Conservation (phyloP, 2,329 filamentous ascomycete species). For the Truncatella angustata region DNA sequence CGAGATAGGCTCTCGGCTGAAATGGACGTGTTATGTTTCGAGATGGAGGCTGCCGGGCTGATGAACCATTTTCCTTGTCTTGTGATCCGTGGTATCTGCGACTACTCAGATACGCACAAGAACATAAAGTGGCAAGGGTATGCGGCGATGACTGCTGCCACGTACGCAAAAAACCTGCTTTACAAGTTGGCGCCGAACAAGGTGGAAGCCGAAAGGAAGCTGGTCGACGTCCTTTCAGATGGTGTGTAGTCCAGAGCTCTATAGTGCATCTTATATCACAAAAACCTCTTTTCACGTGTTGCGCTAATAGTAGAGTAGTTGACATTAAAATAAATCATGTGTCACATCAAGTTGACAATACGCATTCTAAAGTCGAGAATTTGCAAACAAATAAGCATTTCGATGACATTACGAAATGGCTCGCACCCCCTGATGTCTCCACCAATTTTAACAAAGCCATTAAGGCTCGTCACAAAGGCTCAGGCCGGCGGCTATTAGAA, state of each 20-base stretch:
- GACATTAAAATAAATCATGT: not conserved
- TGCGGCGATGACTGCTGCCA: slow-evolving; percentile 23
- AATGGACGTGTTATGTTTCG: slow-evolving; percentile 13
- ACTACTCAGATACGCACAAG: slow-evolving; percentile 29
- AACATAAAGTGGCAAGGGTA: slow-evolving; percentile 23
- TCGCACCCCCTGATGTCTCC: not conserved
- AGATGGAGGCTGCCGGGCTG: too few species aligned
- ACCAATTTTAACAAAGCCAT: slow-evolving; percentile 27
- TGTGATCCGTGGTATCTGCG: slow-evolving; percentile 22
- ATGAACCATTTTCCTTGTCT: slow-evolving; percentile 36
- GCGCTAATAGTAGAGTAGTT: not conserved
- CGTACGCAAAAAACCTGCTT: slow-evolving; percentile 22
- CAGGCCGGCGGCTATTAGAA: slow-evolving; percentile 34
- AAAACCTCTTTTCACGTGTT: too few species aligned
- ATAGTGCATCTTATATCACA: too few species aligned
- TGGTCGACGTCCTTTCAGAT: slow-evolving; percentile 8
- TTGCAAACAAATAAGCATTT: not conserved
- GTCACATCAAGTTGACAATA: too few species aligned
- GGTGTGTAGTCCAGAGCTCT: not conserved
- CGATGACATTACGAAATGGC: slow-evolving; percentile 12
- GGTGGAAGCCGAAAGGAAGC: slow-evolving; percentile 6
- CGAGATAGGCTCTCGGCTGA: slow-evolving; percentile 22
- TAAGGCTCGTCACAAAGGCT: slow-evolving; percentile 26
- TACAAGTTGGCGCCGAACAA: slow-evolving; percentile 8
- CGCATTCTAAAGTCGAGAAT: not conserved